phyloP scores from a whole-genome alignment of 148 eudicot species.

The Silene latifolia region DNA sequence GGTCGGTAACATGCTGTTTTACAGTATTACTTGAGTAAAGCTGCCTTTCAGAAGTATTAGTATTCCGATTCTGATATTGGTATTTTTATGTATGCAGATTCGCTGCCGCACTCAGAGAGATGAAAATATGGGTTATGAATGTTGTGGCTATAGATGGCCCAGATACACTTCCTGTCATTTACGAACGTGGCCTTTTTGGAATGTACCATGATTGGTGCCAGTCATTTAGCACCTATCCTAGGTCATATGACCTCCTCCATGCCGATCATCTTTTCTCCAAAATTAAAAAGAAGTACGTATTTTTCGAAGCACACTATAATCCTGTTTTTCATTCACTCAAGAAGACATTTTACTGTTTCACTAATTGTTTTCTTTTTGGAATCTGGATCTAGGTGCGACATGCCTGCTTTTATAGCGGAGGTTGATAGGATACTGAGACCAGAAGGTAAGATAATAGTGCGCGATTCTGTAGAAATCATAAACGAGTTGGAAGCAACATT shows the following conservation, averaged over 20 bases:
- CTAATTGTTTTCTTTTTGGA: background rate
- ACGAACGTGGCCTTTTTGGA: constrained; percentile 79
- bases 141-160: constrained; percentile 61
- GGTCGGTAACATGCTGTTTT: background rate
- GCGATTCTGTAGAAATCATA: constrained; percentile 47
- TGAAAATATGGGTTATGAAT: constrained; percentile 81
- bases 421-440: constrained; percentile 60
- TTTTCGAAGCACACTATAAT: background rate
- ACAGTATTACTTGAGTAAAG: background rate
- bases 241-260: constrained; percentile 80
- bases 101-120: constrained; percentile 67
- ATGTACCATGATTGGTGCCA: constrained; percentile 85
- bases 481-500: constrained; percentile 45
- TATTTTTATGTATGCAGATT: constrained; percentile 39
- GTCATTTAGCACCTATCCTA: constrained; percentile 77
- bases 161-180: constrained; percentile 71
- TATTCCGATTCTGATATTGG: background rate
- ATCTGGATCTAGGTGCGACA: constrained; percentile 42
- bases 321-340: background rate
- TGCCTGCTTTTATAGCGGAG: constrained; percentile 50
- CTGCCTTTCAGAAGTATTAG: background rate
- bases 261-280: constrained; percentile 74
- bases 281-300: constrained; percentile 48
- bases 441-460: constrained; percentile 58
- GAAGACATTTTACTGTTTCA: background rate